Base-by-base conservation (phyloP, 805 yeast genomes). In the Myxozyma neglecta region DNA sequence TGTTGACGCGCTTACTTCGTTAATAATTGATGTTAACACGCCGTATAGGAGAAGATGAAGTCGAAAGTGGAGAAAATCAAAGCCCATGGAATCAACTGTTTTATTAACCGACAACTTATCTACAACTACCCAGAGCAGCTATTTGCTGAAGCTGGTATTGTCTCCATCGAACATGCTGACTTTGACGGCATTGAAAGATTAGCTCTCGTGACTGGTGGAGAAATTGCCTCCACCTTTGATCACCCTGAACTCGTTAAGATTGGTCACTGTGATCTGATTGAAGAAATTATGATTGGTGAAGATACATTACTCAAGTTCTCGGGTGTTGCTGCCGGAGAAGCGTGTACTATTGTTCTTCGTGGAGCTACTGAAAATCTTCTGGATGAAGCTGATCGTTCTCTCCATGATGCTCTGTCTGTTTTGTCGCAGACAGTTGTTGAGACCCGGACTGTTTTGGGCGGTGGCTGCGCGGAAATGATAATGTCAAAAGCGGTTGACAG, bases 41-140 rank as follows among this genome's bases (percentile, higher is more conserved):
- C 18, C 24, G n/a, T 40, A 37, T 37, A 59, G 77, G 88, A 85
- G 61, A 94, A 93, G 80, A 93, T 94, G 98, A 88, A 85, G 76
- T 79, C 74, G 58, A 94, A 94, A 76, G 90, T 94, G 67, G 91
- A 86, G 61, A 90, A 91, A 74, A 94, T 94, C 75, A 85, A 90
- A 73, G 86, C 86, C 68, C 96, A 90, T 74, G 89, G 89, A 59
- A 85, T 90, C 72, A 89, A 90, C 75, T 86, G 93, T 70, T 94
- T 94, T 74, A 91, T 94, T 69, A 94, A 94, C 79, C 86, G 99
- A 73, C 99, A 94, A 78, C 83, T 94, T 72, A 94, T 94, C 72
- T 94, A 94, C 77, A 97, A 94, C 79, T 94, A 93, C 83, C 99
- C 99, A 32, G 99, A 94, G 77, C 97, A 90, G 76, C 81, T 94